Percentiles rank a stretch among this genome's conserved stretches.
Evolutionary conservation across 306 rosid genomes (phyloP).

Genomic region (Urtica urens): DNA sequence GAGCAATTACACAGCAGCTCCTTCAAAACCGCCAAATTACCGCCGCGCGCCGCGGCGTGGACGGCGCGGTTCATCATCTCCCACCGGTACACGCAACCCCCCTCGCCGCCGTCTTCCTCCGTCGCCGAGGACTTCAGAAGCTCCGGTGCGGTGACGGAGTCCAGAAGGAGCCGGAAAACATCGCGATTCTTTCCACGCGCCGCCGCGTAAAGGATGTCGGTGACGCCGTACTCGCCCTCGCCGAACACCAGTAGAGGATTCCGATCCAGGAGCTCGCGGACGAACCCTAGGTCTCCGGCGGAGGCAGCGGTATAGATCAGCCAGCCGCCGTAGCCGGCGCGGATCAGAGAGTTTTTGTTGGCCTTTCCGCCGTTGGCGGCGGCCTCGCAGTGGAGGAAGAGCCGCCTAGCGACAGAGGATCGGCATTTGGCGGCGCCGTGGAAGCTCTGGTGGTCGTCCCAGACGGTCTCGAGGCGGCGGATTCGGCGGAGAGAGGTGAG

Average conservation of each 20-base stretch:
- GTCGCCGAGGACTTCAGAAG: slow-evolving; percentile 44
- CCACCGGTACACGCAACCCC: slow-evolving; percentile 66
- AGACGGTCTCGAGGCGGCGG: slow-evolving; percentile 80
- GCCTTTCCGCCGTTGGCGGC: neutral
- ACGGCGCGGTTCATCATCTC: slow-evolving; percentile 83
- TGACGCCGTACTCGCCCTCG: slow-evolving; percentile 67
- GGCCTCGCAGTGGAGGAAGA: slow-evolving; percentile 53
- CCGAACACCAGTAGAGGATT: slow-evolving; percentile 65
- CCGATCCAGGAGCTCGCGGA: slow-evolving; percentile 36
- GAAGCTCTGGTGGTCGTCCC: slow-evolving; percentile 85
- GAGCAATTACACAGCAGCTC: slow-evolving; percentile 59
- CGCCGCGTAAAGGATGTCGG: slow-evolving; percentile 62
- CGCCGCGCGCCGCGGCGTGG: slow-evolving; percentile 96
- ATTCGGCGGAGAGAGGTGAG: slow-evolving; percentile 87
- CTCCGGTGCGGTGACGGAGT: slow-evolving; percentile 70
- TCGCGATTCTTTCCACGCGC: slow-evolving; percentile 46
- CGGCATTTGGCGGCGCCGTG: slow-evolving; percentile 72
- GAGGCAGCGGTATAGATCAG: slow-evolving; percentile 96
- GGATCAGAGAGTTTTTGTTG: slow-evolving; percentile 57
- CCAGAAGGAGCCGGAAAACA: slow-evolving; percentile 51
- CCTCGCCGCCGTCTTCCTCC: slow-evolving; percentile 55
- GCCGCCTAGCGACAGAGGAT: slow-evolving; percentile 52
- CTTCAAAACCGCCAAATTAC: slow-evolving; percentile 56
- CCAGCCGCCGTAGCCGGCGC: slow-evolving; percentile 93
- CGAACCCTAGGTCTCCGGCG: slow-evolving; percentile 69